phyloP scores from a whole-genome alignment of 192 early-diverging fungal species.

The Lunasporangiospora selenospora region DNA sequence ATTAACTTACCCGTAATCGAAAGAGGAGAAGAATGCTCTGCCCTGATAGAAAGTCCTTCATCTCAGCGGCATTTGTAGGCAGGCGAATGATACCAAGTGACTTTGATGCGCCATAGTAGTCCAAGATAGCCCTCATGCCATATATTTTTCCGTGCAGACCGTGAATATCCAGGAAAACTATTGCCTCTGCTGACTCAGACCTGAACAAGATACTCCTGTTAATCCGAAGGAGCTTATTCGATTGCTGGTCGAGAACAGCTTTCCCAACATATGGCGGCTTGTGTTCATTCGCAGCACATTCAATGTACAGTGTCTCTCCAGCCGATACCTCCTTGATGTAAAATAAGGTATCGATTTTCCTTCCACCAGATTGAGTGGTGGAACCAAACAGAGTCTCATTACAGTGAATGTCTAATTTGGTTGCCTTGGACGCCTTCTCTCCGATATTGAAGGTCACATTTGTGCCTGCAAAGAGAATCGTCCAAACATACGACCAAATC shows the following conservation, averaged over 20 bases:
- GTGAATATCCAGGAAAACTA: too few relatives aligned
- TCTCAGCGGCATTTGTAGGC: too few relatives aligned
- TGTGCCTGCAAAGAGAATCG: conserved; percentile 2
- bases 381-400: conserved; percentile 15
- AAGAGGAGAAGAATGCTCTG: too few relatives aligned
- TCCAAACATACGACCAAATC: conserved; percentile 11
- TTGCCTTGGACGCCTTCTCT: conserved; percentile 16
- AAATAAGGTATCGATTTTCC: conserved; percentile 21
- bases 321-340: conserved; percentile 1
- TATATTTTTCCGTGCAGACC: too few relatives aligned
- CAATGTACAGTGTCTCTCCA: background rate
- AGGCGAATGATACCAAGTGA: too few relatives aligned
- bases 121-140: too few relatives aligned
- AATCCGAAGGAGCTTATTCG: conserved; percentile 20
- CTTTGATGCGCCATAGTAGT: too few relatives aligned
- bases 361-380: conserved; percentile 11
- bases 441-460: background rate
- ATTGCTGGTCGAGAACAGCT: conserved; percentile 8
- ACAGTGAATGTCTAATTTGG: conserved; percentile 5
- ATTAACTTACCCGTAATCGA: too few relatives aligned
- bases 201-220: conserved; percentile 33
- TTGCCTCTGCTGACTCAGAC: too few relatives aligned
- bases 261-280: conserved; percentile 8
- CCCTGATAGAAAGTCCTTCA: conserved; percentile 15
- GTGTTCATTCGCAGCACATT: conserved; percentile 22